Base-by-base conservation (phyloP, 331 rosid genomes). In the Quercus tomentella region DNA sequence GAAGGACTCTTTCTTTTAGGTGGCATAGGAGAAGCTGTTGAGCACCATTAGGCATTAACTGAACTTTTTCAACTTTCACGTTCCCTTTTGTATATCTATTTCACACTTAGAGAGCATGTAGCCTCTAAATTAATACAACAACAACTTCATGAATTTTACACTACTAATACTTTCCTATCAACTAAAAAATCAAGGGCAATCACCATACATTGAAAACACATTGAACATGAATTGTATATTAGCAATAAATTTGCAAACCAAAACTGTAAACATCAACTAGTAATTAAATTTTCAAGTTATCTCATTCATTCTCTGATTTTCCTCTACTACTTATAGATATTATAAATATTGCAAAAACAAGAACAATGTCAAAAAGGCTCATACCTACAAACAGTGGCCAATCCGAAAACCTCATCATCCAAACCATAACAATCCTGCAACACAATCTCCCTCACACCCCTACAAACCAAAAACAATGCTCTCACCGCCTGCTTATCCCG, bases 361-460 rank as follows among this genome's bases (percentile, higher is more conserved):
- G 26, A 58, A 22, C 28, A 60, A 66, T 22, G 63, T 25, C 60
- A 67, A 23, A 41, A 55, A 69, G 41, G 8, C 70, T 25, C 63
- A 76, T 54, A 96, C 99, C 99, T 90, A 90, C 94, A 93, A 62
- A 74, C 66, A 73, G 45, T 82, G 2, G 98, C 97, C 76, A 89
- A 78, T 58, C 78, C 68, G 84, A 96, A 93, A 66, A 87, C 68
- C 78, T 72, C 86, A 81, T 91, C 81, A 41, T 82, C 97, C 86
- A 96, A 80, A 55, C 99, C 99, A 97, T 96, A 96, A 78, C 97
- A 96, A 26, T 96, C 90, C 78, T 89, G 92, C 70, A 96, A 25
- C 72, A 96, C 72, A 68, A 96, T 83, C 86, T 93, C 97, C 83
- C 86, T 88, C 2, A 90, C 91, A 76, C 79, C 76, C 70, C 84